These are phyloP conservation scores for Scheffersomyces coipomensis DNA, from an alignment of 805 yeast species.

Conservation along the genomic window DNA sequence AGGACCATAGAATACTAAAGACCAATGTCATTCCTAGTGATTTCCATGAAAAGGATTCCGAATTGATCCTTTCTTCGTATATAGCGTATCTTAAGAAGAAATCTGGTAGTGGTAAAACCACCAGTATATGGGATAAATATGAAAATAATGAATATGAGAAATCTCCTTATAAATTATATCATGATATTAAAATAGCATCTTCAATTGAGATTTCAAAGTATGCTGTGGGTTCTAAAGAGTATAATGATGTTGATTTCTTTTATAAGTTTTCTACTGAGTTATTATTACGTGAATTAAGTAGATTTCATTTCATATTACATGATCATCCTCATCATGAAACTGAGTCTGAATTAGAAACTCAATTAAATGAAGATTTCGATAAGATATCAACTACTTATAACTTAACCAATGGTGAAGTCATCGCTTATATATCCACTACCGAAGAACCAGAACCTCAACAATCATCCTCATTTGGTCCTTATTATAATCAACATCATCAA, in stretches of 20 bases:
- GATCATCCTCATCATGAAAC: neutral
- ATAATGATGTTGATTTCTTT: conserved; percentile 57
- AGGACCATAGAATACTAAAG: conserved; percentile 15
- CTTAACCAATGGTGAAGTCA: conserved; percentile 60
- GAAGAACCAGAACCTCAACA: conserved; percentile 24
- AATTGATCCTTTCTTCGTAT: conserved; percentile 43
- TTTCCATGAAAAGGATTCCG: conserved; percentile 47
- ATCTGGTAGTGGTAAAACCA: conserved; percentile 16
- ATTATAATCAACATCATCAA: conserved; percentile 35
- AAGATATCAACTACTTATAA: conserved; percentile 54
- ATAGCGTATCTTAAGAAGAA: conserved; percentile 31
- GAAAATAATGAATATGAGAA: conserved; percentile 35
- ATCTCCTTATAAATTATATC: conserved; percentile 57
- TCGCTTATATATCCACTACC: conserved; percentile 29
- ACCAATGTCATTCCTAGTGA: conserved; percentile 35
- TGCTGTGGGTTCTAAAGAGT: conserved; percentile 48
- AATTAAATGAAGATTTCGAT: conserved; percentile 56
- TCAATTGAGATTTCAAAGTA: conserved; percentile 46
- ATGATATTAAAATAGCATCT: conserved; percentile 62
- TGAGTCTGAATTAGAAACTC: conserved; percentile 37
- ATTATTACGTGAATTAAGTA: conserved; percentile 55
- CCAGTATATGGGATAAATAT: conserved; percentile 45
- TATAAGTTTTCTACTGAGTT: conserved; percentile 63
- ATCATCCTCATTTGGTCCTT: conserved; percentile 8
- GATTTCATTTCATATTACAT: conserved; percentile 1